Evolutionary conservation across 2,329 filamentous ascomycete species (phyloP), one percentile per base, ranked within the genome.

Genomic region (Aspergillus brunneoviolaceus): DNA sequence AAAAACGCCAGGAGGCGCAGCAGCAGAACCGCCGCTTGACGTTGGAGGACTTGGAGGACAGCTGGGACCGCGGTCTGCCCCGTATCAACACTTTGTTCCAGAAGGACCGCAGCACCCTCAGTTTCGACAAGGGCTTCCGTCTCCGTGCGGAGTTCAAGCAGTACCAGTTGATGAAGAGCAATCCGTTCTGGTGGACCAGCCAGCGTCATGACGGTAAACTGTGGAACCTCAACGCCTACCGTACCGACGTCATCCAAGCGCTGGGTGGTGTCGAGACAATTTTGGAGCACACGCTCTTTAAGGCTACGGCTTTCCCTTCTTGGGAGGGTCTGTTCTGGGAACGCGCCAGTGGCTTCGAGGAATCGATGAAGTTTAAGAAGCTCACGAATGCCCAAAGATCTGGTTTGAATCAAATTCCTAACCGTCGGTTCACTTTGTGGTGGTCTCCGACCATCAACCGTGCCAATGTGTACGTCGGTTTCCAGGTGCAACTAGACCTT

Each of bases 31-130:
- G 95, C 59, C 88, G 95, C 67, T 81, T 99, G 51, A 99, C 95
- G 0, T 84, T 99, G 7, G 95, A 99, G 74, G 95, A 99, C 78
- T 82, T 99, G 23, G 95, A 99, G 72, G 95, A 99, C 74, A 96
- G 92, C 72, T 99, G 95, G 95, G 96, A 99, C 73, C 91, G 95
- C 68, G 95, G 95, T 81, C 83, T 99, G 55, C 95, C 95, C 19
- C 90, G 95, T 80, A 99, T 99, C 80, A 99, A 99, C 75, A 99
- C 95, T 0, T 83, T 99, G 2, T 99, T 99, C 87, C 95, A 99
- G 75, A 99, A 99, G 77, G 95, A 99, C 69, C 86, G 95, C 70
- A 97, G 92, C 75, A 99, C 95, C 0, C 84, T 99, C 64, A 96
- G 92, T 71, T 99, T 99, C 72, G 95, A 99, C 81, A 99, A 99